Evolutionary conservation across 805 yeast genomes (phyloP), one percentile per base, ranked within the genome.

Genomic region (Yarrowia hollandica): DNA sequence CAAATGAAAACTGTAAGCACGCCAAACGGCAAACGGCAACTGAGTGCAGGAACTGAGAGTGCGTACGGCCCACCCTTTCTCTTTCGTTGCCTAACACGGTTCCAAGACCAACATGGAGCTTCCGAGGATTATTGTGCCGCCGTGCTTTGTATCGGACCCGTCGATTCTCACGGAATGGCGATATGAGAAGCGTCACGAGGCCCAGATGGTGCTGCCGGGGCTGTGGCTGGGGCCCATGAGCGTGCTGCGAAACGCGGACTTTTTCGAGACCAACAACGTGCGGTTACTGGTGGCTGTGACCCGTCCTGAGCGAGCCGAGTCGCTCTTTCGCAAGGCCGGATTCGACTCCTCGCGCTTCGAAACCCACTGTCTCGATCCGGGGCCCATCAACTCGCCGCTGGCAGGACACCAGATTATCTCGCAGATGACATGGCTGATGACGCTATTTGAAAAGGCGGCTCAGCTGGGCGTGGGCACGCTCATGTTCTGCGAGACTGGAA

Each of bases 141-240:
- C 73, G 15, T 65, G 65, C 59, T 67, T 64, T 48, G 57, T 66
- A 31, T 61, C 56, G 42, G 68, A 66, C 34, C 66, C 71, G 8
- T 26, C 64, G 6, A 60, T 65, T 25, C 50, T 65, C 25, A 52
- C 64, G 12, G 63, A 64, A 9, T 71, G 74, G 74, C 62, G 63
- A 3, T 68, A 68, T 50, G 73, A 70, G 37, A 28, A 60, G 33
- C 67, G 74, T n/a, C 66, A 70, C 35, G 59, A 68, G 34, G 78
- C 82, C 3, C 82, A 79, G 64, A 71, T 69, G 60, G 60, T 80
- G 15, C 67, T 74, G 9, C 72, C 72, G 16, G 68, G 72, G 42
- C 66, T 79, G 2, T 78, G 76, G 71, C 69, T 80, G 26, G 83
- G 84, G 1, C 81, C 83, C 1, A 62, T 77, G 59, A 70, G 76